Percentiles rank a stretch among this genome's conserved stretches.
phyloP scores from a whole-genome alignment of 176 grass and related monocot genomes.

The Aegilops sharonensis region DNA sequence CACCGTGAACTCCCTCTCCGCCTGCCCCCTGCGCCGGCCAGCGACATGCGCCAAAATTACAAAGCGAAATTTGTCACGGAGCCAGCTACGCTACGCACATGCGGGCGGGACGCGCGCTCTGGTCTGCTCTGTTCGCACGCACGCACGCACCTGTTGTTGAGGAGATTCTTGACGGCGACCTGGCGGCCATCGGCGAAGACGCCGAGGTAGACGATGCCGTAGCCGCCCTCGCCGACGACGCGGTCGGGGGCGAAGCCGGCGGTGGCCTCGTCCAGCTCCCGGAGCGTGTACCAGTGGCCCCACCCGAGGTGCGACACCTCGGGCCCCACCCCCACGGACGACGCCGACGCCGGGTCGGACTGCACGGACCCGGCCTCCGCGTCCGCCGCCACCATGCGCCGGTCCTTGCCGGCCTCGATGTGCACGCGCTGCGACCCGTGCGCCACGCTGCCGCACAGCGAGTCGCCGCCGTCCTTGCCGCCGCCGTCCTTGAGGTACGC shows the following conservation, averaged over 20 bases:
- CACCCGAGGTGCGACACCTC: slow-evolving; percentile 92
- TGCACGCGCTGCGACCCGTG: slow-evolving; percentile 69
- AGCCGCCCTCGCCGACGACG: slow-evolving; percentile 96
- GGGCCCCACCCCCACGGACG: slow-evolving; percentile 30
- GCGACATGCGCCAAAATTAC: neutral
- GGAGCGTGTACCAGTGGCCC: slow-evolving; percentile 99
- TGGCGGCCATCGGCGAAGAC: slow-evolving; percentile 55
- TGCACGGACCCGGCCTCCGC: slow-evolving; percentile 21
- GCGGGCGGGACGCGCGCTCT: no score
- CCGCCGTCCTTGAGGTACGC: slow-evolving; percentile 49
- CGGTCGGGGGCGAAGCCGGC: slow-evolving; percentile 64
- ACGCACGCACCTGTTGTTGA: slow-evolving; percentile 69
- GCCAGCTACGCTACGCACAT: neutral
- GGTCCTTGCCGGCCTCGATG: slow-evolving; percentile 76
- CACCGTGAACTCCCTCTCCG: slow-evolving; percentile 87
- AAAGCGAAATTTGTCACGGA: neutral
- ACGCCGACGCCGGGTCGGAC: slow-evolving; percentile 15
- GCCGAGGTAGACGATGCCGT: slow-evolving; percentile 90
- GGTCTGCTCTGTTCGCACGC: no score
- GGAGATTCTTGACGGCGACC: slow-evolving; percentile 89
- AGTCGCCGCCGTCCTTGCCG: slow-evolving; percentile 16
- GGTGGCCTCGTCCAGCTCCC: slow-evolving; percentile 82
- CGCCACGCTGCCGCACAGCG: slow-evolving; percentile 27
- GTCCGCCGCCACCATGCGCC: slow-evolving; percentile 55
- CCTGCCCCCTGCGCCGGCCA: slow-evolving; percentile 54